phyloP scores from a whole-genome alignment of 805 yeast species.

The Saturnispora quitensis region DNA sequence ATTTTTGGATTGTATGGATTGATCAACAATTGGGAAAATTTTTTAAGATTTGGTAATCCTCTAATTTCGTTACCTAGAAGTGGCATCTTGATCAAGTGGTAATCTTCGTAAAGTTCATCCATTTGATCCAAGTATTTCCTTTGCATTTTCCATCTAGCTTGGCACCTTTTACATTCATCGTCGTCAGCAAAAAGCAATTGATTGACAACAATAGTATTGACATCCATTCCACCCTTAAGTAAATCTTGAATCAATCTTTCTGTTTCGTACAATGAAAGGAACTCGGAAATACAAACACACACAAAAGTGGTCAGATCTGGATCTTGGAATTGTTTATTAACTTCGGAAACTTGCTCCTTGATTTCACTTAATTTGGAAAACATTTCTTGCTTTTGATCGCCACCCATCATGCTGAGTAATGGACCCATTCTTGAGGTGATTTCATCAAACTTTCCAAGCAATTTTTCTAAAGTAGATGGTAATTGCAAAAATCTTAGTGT shows the following conservation, averaged over 20 bases:
- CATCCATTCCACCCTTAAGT: conserved; percentile 91
- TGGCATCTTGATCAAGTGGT: conserved; percentile 93
- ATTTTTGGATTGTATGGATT: conserved; percentile 64
- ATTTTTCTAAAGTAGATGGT: conserved; percentile 84
- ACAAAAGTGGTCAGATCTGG: conserved; percentile 94
- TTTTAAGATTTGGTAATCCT: conserved; percentile 77
- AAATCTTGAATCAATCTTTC: conserved; percentile 97
- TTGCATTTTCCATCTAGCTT: conserved; percentile 92
- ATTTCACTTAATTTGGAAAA: conserved; percentile 71
- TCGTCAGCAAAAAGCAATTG: conserved; percentile 84
- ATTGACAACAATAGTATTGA: conserved; percentile 91
- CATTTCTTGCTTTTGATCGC: conserved; percentile 55
- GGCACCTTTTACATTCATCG: conserved; percentile 82
- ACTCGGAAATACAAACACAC: conserved; percentile 96
- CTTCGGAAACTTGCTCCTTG: conserved; percentile 73
- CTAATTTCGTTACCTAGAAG: conserved; percentile 90
- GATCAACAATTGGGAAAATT: conserved; percentile 73
- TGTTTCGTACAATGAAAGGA: conserved; percentile 90
- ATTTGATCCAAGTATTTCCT: conserved; percentile 90
- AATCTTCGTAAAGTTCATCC: conserved; percentile 93
- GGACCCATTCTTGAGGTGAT: conserved; percentile 86
- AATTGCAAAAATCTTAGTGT: conserved; percentile 90
- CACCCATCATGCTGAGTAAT: conserved; percentile 73
- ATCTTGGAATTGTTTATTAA: conserved; percentile 88
- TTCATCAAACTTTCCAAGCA: conserved; percentile 80